A percentile compares a stretch with the other conserved stretches of the same genome.
Conservation (phyloP, 1,139 yeast species). For the Yamadazyma triangularis region DNA sequence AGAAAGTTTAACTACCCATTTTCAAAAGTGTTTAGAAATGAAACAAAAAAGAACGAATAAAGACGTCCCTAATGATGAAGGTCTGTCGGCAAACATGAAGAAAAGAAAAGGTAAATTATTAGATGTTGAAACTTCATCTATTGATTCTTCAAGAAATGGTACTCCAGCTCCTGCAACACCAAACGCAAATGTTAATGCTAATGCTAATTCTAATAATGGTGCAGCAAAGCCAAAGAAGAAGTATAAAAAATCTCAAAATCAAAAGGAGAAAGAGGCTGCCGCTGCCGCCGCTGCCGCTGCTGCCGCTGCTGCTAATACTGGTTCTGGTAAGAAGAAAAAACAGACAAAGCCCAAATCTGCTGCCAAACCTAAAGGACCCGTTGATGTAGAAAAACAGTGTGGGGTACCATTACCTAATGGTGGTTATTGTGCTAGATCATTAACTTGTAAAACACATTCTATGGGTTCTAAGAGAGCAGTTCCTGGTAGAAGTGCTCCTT, state of each 20-base stretch:
- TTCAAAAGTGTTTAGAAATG: conserved; percentile 44
- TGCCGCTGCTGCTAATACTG: conserved; percentile 15
- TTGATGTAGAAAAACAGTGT: conserved; percentile 93
- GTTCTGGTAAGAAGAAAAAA: conserved; percentile 33
- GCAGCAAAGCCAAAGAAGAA: conserved; percentile 37
- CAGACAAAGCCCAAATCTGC: conserved; percentile 50
- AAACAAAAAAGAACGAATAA: conserved; percentile 33
- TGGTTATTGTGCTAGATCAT: conserved; percentile 88
- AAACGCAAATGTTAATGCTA: conserved; percentile 5
- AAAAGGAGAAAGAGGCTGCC: conserved; percentile 44
- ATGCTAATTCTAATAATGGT: no score
- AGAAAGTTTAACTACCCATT: conserved; percentile 42
- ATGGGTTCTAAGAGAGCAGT: conserved; percentile 98
- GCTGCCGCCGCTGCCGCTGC: conserved; percentile 45
- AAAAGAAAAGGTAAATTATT: conserved; percentile 32
- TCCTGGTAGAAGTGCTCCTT: conserved; percentile 87
- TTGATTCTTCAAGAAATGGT: conserved; percentile 37
- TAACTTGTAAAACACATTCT: conserved; percentile 95
- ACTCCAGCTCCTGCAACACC: conserved; percentile 35
- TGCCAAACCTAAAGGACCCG: conserved; percentile 56
- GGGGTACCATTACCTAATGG: conserved; percentile 94
- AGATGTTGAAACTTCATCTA: conserved; percentile 37
- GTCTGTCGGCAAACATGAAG: conserved; percentile 11
- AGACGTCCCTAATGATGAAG: neutral
- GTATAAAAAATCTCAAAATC: conserved; percentile 41